Evolutionary conservation across 225 moss, liverwort and hornwort genomes (phyloP), one percentile per base, ranked within the genome.

Genomic region (Ulota crispa): DNA sequence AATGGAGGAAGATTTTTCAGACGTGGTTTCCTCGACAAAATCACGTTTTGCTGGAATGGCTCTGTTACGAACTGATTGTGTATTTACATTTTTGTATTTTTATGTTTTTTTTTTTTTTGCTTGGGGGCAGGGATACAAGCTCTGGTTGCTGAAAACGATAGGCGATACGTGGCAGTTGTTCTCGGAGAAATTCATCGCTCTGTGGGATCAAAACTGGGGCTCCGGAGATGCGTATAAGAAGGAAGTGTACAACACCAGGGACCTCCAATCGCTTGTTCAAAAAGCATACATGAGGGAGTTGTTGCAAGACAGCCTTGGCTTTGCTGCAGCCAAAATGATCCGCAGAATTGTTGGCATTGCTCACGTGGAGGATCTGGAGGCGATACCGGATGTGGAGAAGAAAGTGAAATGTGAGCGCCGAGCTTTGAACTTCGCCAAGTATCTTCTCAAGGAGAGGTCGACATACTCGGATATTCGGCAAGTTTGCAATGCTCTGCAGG

Each of bases 351-450:
- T 95, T 7, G 97, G 97, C 54, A 95, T 98, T 72, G 85, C 97
- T 47, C 97, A 98, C 85, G 97, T 98, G 13, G 94, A 95, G 76
- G 97, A 98, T 78, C 71, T 98, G 68, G 95, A 98, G 57, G 90
- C 93, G 6, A 98, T 95, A 30, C 36, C 42, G 4, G 89, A 93
- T 43, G 64, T 86, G 3, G 89, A 94, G 36, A 89, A 37, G 68
- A 89, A 89, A 81, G 91, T 92, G 47, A 59, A 62, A 41, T 93
- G 94, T 60, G 97, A 98, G 78, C 93, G 95, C 27, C 92, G 85
- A 54, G 94, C 91, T 68, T 87, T 98, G 61, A 86, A 88, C 53
- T 92, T 92, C 81, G 97, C 92, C 69, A 93, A 90, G 78, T 79
- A 80, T 63, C 78, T 95, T n/a, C 73, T 98, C 68, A 95, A 85